Evolutionary conservation across 2,329 filamentous ascomycete genomes (phyloP), one percentile per base, ranked within the genome.

Genomic region (Ceratocystis papillata): DNA sequence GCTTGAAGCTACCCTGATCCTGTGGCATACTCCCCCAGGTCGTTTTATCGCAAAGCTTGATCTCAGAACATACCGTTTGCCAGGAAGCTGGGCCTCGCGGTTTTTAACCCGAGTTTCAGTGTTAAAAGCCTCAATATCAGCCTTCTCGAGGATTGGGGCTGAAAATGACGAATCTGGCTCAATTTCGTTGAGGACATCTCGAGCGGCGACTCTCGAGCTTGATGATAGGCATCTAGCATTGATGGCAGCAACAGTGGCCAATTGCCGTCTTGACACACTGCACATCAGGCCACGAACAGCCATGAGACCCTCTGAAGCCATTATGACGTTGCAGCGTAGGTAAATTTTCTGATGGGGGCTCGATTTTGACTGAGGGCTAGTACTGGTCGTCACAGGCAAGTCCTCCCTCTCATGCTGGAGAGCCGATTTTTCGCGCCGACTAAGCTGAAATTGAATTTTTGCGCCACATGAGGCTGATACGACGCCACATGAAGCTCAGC

Each of bases 61-160:
- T 37, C 30, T 25, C 3, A 15, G 25, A 30, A 70, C 75, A 70
- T 72, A 79, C 82, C 79, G 74, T 72, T 78, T 77, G 69, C 81
- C 76, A 25, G 79, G 77, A 70, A 82, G 74, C 69, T 75, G 71
- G 69, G 71, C 71, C 64, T 75, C 73, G 69, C 76, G 74, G 63
- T 75, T 70, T 2, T 68, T 69, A 20, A 71, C 69, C 8, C 75
- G 75, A 67, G 76, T 75, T 65, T 74, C 74, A 46, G 74, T 74
- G 68, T 76, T 72, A 71, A 79, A 80, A n/a, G 72, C 70, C 68
- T 79, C 73, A 28, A 77, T 71, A 15, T 74, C 70, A 57, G 73
- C 73, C 37, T 74, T 72, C 46, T 77, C 75, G 15, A 78, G 77
- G 15, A 73, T 70, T 25, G 80, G 77, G 20, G 76, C 74, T 45